Evolutionary conservation across 2,329 filamentous ascomycete species (phyloP), one percentile per base, ranked within the genome.

Genomic region (Fusarium sp.): DNA sequence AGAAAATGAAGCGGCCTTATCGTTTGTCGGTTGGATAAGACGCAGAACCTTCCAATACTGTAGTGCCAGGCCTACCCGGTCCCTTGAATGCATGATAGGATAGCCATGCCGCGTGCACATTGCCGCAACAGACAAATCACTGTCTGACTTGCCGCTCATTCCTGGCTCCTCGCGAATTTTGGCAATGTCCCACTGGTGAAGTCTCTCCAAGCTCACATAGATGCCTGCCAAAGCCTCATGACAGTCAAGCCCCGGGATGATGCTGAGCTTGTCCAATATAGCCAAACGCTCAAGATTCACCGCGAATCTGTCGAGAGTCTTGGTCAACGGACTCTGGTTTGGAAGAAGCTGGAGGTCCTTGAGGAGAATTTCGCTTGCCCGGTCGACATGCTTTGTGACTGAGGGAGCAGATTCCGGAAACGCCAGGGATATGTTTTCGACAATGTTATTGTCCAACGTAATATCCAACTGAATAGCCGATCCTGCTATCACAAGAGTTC

Each of bases 151-250:
- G 21, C 76, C 79, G n/a, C 72, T 73, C 71, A 84, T 78, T 3
- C 79, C 77, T 3, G 82, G 79, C 15, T 87, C 84, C 60, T 85
- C 83, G 11, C 84, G 84, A 31, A 90, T 77, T 65, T 83, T 86
- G 57, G 87, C 83, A 63, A 90, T 81, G 75, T 96, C 92, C 83
- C 92, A 91, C 45, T 88, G 83, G 73, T 92, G 89, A n/a, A 97
- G 80, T 70, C 85, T 89, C 62, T 86, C 83, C 62, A 96, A 81
- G 73, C 91, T 92, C 58, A 86, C 86, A 76, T 91, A 93, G 7
- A 97, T 83, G 5, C 92, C 92, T 6, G 88, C 89, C 44, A 95
- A 83, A 1, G 93, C 93, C 76, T 94, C 91, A 76, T 93, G 92
- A 76, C 92, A 92, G 72, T 93, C 93, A 9, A 95, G 84, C 7